Evolutionary conservation across 2,329 filamentous ascomycete genomes (phyloP).

Genomic region (Sphaceloma murrayae): DNA sequence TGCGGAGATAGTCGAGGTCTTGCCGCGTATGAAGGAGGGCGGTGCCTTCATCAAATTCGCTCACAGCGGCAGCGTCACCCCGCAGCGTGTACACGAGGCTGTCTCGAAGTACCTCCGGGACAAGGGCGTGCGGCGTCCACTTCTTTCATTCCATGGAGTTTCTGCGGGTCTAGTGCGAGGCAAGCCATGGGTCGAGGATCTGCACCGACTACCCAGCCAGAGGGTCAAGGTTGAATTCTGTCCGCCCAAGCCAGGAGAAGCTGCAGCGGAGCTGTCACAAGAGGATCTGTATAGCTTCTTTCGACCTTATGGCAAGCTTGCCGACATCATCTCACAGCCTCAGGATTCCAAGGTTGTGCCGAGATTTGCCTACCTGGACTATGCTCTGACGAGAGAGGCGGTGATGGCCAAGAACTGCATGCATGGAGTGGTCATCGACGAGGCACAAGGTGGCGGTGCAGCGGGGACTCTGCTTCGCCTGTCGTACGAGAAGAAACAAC

Average conservation of each 20-base stretch:
- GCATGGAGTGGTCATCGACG: constrained; percentile 67
- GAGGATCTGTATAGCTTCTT: constrained; percentile 83
- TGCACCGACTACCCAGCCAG: constrained; percentile 69
- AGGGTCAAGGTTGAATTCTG: constrained; percentile 78
- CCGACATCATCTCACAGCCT: constrained; percentile 72
- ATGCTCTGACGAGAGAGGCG: constrained; percentile 60
- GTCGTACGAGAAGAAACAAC: constrained; percentile 71
- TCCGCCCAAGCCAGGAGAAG: constrained; percentile 57
- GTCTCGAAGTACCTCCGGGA: constrained; percentile 56
- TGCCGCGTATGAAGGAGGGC: constrained; percentile 81
- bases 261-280: constrained; percentile 69
- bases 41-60: constrained; percentile 86
- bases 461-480: constrained; percentile 67
- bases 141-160: constrained; percentile 48
- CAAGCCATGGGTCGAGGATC: constrained; percentile 86
- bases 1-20: constrained; percentile 66
- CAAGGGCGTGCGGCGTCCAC: constrained; percentile 66
- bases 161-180: constrained; percentile 67
- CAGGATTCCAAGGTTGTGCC: constrained; percentile 79
- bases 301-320: constrained; percentile 79
- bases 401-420: constrained; percentile 88
- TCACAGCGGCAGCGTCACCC: constrained; percentile 32
- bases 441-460: constrained; percentile 62
- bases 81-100: constrained; percentile 49
- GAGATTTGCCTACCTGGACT: constrained; percentile 71